Conservation (phyloP, 148 eudicot species). For the Bassia scoparia region DNA sequence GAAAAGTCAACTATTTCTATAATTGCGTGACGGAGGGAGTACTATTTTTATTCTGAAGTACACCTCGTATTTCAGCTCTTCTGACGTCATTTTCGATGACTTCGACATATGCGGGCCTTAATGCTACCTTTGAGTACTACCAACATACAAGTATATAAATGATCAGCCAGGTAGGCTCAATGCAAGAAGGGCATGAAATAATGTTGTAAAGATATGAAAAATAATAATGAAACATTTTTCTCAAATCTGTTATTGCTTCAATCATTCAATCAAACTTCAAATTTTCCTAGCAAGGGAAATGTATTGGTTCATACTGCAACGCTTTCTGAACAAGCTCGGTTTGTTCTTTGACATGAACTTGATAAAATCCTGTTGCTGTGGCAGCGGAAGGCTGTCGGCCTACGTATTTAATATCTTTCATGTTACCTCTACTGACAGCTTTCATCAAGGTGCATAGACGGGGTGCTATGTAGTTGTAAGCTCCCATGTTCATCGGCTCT, state of each 20-base stretch:
- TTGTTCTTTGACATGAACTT: slow-evolving; percentile 61
- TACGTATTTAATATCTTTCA: slow-evolving; percentile 59
- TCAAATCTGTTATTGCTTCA: neutral
- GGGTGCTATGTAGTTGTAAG: slow-evolving; percentile 54
- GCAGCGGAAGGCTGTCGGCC: slow-evolving; percentile 85
- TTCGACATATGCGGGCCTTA: too few relatives aligned
- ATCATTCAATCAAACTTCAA: neutral
- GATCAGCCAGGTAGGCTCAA: too few relatives aligned
- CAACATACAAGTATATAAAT: too few relatives aligned
- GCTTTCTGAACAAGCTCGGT: slow-evolving; percentile 60
- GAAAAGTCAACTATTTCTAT: too few relatives aligned
- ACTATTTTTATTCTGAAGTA: too few relatives aligned
- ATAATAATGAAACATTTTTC: too few relatives aligned
- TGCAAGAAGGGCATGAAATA: too few relatives aligned
- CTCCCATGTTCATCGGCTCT: slow-evolving; percentile 99
- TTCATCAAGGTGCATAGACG: slow-evolving; percentile 73
- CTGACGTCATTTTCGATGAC: too few relatives aligned
- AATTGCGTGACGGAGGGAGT: too few relatives aligned
- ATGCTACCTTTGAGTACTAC: too few relatives aligned
- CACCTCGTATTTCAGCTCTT: too few relatives aligned
- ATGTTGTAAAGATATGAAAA: too few relatives aligned
- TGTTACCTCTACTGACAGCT: slow-evolving; percentile 45
- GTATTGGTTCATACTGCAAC: slow-evolving; percentile 51
- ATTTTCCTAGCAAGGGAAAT: slow-evolving; percentile 3
- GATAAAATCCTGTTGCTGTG: slow-evolving; percentile 72